A percentile compares a stretch with the other conserved stretches of the same genome.
These are phyloP conservation scores for Chlorella sorokiniana DNA, from an alignment of 139 green algal species.

Conservation along the genomic window DNA sequence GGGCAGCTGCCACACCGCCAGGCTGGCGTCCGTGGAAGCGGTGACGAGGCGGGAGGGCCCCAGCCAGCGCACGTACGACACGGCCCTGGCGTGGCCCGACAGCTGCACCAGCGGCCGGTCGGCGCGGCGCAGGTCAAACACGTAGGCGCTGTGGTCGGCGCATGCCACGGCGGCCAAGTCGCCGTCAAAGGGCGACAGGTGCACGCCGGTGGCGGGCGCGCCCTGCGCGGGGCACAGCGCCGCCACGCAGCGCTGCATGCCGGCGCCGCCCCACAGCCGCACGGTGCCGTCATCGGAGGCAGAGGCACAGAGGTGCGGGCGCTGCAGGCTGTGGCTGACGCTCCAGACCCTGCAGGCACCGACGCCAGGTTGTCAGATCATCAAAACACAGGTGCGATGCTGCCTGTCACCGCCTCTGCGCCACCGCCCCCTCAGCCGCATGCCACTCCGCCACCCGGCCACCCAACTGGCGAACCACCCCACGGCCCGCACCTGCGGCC, in stretches of 20 bases:
- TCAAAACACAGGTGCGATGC: too few species aligned
- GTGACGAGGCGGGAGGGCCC: slow-evolving; percentile 62
- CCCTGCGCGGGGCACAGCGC: slow-evolving; percentile 34
- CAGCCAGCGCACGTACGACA: slow-evolving; percentile 88
- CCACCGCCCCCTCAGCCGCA: too few species aligned
- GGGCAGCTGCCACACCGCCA: slow-evolving; percentile 71
- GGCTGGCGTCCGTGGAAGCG: slow-evolving; percentile 80
- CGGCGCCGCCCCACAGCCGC: slow-evolving; percentile 72
- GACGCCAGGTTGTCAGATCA: background rate
- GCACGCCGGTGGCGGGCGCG: slow-evolving; percentile 71
- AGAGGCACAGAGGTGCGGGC: slow-evolving; percentile 63
- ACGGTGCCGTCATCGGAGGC: slow-evolving; percentile 86
- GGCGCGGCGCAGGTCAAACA: slow-evolving; percentile 75
- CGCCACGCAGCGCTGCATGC: slow-evolving; percentile 36
- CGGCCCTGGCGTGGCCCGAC: slow-evolving; percentile 58
- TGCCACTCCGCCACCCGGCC: background rate
- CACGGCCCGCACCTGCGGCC: slow-evolving; percentile 51
- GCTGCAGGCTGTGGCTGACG: slow-evolving; percentile 66
- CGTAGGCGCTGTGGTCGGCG: slow-evolving; percentile 71
- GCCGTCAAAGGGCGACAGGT: slow-evolving; percentile 65
- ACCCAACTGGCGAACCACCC: background rate
- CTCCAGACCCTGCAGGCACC: slow-evolving; percentile 75
- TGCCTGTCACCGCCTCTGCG: too few species aligned
- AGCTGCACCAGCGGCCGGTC: slow-evolving; percentile 52
- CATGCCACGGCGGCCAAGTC: slow-evolving; percentile 80